These are phyloP conservation scores for Globisporangium abappressorium DNA, from an alignment of 352 stramenopile species.

Conservation along the genomic window DNA sequence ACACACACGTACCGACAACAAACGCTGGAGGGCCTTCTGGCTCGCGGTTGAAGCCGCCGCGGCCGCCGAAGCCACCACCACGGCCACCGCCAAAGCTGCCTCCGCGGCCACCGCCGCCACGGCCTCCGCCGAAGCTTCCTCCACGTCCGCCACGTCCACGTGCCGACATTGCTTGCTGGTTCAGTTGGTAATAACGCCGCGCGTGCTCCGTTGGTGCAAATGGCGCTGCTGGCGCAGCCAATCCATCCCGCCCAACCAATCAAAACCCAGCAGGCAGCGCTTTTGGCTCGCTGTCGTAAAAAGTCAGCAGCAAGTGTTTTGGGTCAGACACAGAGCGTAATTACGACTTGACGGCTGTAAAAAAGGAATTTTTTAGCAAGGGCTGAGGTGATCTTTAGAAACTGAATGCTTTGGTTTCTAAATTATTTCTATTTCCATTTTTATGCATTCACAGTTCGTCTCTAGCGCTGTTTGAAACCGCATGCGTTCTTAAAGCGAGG, in stretches of 20 bases:
- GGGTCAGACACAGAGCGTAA: neutral
- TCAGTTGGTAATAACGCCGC: constrained; percentile 11
- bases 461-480: neutral
- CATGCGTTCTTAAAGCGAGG: neutral
- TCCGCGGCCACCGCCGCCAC: constrained; percentile 40
- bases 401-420: neutral
- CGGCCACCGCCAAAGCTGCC: constrained; percentile 39
- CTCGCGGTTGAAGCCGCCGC: constrained; percentile 48
- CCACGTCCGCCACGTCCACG: constrained; percentile 52
- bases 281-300: constrained; percentile 8
- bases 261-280: neutral
- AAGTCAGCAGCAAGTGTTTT: neutral
- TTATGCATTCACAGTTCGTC: constrained; percentile 4
- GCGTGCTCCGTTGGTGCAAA: constrained; percentile 7
- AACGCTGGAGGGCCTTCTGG: constrained; percentile 66
- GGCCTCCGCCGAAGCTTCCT: constrained; percentile 42
- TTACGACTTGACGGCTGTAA: neutral
- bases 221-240: constrained; percentile 1
- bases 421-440: constrained; percentile 4
- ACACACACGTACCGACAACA: constrained; percentile 52
- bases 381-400: neutral
- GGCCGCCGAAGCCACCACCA: constrained; percentile 33
- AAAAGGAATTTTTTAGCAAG: neutral
- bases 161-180: constrained; percentile 43
- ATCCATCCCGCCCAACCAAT: constrained; percentile 16